Percentiles rank a stretch among this genome's conserved stretches.
These are phyloP conservation scores for Citrus australasica DNA, from an alignment of 345 rosid genomes.

Conservation along the genomic window DNA sequence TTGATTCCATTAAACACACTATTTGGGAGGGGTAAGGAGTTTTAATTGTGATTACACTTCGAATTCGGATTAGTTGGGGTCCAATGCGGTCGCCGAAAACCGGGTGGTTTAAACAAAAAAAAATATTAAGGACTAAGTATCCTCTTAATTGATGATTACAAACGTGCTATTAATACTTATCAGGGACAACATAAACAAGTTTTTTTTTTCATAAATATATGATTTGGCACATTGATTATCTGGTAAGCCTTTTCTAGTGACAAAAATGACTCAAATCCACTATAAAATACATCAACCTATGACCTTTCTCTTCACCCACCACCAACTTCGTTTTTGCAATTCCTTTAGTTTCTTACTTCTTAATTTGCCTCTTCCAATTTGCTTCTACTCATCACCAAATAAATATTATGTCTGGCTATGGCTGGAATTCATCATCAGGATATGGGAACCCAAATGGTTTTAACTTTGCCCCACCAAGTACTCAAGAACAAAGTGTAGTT, in stretches of 20 bases:
- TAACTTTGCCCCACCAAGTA: neutral
- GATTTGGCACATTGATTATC: neutral
- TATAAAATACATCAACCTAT: neutral
- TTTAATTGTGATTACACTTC: rapidly evolving
- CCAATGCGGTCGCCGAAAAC: too few relatives aligned
- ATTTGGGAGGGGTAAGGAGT: too few relatives aligned
- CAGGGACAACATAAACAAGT: neutral
- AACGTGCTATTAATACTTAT: neutral
- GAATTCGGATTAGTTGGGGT: rapidly evolving
- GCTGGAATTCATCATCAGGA: neutral
- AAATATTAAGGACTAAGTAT: neutral
- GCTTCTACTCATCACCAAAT: neutral
- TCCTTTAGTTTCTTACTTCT: too few relatives aligned
- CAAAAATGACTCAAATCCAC: neutral
- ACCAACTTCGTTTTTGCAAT: neutral
- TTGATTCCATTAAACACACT: too few relatives aligned
- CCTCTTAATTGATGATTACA: neutral
- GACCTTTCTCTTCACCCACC: neutral
- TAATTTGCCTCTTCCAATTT: neutral
- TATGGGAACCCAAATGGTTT: neutral
- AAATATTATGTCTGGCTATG: neutral
- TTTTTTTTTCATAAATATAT: neutral
- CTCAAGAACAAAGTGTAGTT: neutral
- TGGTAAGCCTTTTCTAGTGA: neutral
- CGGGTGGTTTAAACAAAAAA: too few relatives aligned